A percentile compares a stretch with the other conserved stretches of the same genome.
phyloP scores from a whole-genome alignment of 768 basidiomycete species.

The Boletus sensibilis region DNA sequence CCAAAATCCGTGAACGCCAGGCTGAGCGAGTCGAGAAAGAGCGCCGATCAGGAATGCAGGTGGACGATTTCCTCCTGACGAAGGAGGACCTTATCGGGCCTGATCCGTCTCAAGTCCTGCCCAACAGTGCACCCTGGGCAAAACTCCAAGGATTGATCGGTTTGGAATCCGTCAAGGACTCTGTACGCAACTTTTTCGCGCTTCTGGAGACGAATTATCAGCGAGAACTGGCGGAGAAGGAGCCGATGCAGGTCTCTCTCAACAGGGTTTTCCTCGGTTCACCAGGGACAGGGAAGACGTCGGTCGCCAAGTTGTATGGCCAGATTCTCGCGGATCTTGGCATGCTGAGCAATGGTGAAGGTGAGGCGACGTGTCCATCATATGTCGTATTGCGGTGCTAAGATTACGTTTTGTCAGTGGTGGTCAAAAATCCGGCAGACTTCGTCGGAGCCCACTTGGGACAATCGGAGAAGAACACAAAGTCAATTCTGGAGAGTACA shows the following conservation, averaged over 20 bases:
- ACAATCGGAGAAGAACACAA: slow-evolving; percentile 62
- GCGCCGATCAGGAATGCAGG: slow-evolving; percentile 38
- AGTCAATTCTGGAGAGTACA: slow-evolving; percentile 56
- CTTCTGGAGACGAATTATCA: slow-evolving; percentile 54
- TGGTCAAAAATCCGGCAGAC: slow-evolving; percentile 68
- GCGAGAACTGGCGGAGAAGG: slow-evolving; percentile 56
- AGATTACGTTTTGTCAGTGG: slow-evolving; percentile 38
- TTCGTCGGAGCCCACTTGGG: slow-evolving; percentile 61
- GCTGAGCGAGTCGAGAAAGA: slow-evolving; percentile 46
- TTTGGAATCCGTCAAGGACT: slow-evolving; percentile 55
- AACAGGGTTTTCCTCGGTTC: slow-evolving; percentile 68
- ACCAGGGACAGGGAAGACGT: slow-evolving; percentile 73
- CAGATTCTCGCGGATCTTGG: slow-evolving; percentile 60
- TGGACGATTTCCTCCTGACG: slow-evolving; percentile 52
- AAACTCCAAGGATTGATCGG: slow-evolving; percentile 56
- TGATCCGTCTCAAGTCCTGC: slow-evolving; percentile 51
- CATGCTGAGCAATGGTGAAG: slow-evolving; percentile 71
- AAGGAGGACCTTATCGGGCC: slow-evolving; percentile 66
- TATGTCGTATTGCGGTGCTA: not conserved
- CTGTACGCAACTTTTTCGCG: slow-evolving; percentile 49
- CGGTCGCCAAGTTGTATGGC: slow-evolving; percentile 68
- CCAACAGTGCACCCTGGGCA: slow-evolving; percentile 48
- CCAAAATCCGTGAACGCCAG: slow-evolving; percentile 50
- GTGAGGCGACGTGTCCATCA: slow-evolving; percentile 31
- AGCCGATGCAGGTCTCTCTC: slow-evolving; percentile 52